phyloP scores from a whole-genome alignment of 1,284 basidiomycete species.

The Cutaneotrichosporon cavernicola region DNA sequence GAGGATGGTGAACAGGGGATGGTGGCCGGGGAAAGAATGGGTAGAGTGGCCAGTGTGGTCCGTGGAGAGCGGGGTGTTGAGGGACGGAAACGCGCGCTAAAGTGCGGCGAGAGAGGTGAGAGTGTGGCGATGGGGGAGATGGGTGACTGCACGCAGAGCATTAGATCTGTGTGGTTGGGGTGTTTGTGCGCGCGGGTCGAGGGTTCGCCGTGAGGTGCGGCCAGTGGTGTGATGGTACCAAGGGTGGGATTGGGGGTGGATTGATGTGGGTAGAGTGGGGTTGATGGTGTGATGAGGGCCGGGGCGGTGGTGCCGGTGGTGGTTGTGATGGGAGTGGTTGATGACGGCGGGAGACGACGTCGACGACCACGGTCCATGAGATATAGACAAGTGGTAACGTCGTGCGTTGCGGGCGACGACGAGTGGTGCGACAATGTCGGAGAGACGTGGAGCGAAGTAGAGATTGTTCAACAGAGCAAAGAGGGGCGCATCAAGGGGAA shows the following conservation, averaged over 20 bases:
- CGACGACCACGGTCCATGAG: not conserved
- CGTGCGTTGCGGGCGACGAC: not conserved
- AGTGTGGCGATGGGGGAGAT: conserved; percentile 5
- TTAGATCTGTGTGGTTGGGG: conserved; percentile 9
- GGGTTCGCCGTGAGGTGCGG: not conserved
- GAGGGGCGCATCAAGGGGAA: conserved; percentile 3
- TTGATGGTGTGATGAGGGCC: not conserved
- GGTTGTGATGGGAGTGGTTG: not conserved
- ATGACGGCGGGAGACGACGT: not conserved
- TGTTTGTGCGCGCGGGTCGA: conserved; percentile 1
- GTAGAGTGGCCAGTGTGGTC: not conserved
- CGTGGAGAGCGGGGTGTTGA: conserved; percentile 1
- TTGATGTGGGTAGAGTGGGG: not conserved
- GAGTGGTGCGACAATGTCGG: conserved; percentile 3
- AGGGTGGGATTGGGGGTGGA: not conserved
- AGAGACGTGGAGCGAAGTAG: conserved; percentile 4
- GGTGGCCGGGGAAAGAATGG: conserved; percentile 1
- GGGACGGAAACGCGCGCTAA: not conserved
- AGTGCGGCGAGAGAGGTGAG: conserved; percentile 7
- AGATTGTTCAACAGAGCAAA: not conserved
- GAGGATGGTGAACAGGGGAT: not conserved
- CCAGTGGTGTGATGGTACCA: not conserved
- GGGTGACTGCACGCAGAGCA: conserved; percentile 12
- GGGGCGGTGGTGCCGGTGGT: not conserved
- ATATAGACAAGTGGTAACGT: not conserved